Evolutionary conservation across 495 filamentous ascomycete genomes (phyloP).

Genomic region (Hypoxylon lenormandii): DNA sequence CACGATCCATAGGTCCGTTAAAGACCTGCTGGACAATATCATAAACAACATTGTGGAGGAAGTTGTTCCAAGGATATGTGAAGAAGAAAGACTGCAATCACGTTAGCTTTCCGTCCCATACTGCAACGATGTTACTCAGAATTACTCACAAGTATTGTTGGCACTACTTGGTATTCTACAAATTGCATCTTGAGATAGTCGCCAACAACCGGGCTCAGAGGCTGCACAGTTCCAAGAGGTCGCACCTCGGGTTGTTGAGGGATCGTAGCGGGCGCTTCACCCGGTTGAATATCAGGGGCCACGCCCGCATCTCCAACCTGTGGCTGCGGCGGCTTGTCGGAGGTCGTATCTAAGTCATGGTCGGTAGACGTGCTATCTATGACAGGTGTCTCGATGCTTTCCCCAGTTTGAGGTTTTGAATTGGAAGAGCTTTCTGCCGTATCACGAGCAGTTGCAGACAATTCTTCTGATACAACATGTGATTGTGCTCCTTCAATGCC

Average conservation of each 20-base stretch:
- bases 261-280: constrained; percentile 11
- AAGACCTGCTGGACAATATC: constrained; percentile 99
- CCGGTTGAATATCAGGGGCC: constrained; percentile 1
- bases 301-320: not conserved
- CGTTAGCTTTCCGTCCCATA: constrained; percentile 26
- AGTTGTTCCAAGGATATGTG: constrained; percentile 99
- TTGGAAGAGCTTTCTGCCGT: not conserved
- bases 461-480: not conserved
- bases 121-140: constrained; percentile 1
- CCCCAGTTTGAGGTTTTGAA: not conserved
- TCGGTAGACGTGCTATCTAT: not conserved
- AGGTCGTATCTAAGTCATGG: not conserved
- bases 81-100: constrained; percentile 80
- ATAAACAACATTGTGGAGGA: constrained; percentile 99
- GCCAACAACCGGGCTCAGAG: constrained; percentile 84
- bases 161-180: constrained; percentile 91
- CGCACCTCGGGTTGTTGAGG: constrained; percentile 32
- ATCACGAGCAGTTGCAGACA: not conserved
- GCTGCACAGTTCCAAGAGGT: constrained; percentile 10
- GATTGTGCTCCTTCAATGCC: not conserved
- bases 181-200: constrained; percentile 97
- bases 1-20: constrained; percentile 96
- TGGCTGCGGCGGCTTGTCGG: constrained; percentile 1
- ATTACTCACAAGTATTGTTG: constrained; percentile 85
- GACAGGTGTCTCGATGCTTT: not conserved